Base-by-base conservation (phyloP, 1,139 yeast species). In the Wickerhamomyces sp. region DNA sequence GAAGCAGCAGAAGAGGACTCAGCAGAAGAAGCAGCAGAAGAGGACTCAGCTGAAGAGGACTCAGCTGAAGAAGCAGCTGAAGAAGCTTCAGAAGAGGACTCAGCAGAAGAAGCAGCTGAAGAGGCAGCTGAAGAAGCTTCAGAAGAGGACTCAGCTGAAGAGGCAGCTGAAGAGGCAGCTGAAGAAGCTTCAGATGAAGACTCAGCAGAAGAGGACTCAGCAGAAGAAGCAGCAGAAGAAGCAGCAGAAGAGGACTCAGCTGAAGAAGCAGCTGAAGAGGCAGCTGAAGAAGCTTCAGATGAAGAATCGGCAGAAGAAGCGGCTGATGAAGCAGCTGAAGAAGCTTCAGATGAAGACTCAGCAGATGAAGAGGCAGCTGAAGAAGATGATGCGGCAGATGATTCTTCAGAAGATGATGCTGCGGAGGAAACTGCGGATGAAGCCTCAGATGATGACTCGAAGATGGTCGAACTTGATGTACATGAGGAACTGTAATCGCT, bases 41-140 rank as follows among this genome's bases (percentile, higher is more conserved):
- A 25, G 21, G 28, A 12, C 8, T 23, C 14, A 9, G 23, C 22
- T 6, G 26, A 16, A 14, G 13, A 6, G 3, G 26, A 21, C 16
- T 16, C 21, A 15, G 30, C 15, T 26, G 16, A 28, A 15, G 30
- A 31, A 26, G 28, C 17, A 19, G 26, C 18, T n/a, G n/a, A 10
- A 19, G 20, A 9, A 24, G 18, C 19, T 4, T 13, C 24, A 10
- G 28, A 6, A 16, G 19, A n/a, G 15, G 26, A 29, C 21, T 14
- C 31, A 8, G 12, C 25, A 16, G 7, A 6, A 15, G 8, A 9
- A 12, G 6, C 19, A 10, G 31, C 21, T 14, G 31, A 20, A 9
- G 25, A 23, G 12, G 15, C 16, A 18, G 13, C 15, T 11, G 15
- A 9, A 6, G 33, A 30, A 20, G 15, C 26, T 5, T 22, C 27